Conservation (phyloP, 441 rosid species). For the Syzygium malaccense region DNA sequence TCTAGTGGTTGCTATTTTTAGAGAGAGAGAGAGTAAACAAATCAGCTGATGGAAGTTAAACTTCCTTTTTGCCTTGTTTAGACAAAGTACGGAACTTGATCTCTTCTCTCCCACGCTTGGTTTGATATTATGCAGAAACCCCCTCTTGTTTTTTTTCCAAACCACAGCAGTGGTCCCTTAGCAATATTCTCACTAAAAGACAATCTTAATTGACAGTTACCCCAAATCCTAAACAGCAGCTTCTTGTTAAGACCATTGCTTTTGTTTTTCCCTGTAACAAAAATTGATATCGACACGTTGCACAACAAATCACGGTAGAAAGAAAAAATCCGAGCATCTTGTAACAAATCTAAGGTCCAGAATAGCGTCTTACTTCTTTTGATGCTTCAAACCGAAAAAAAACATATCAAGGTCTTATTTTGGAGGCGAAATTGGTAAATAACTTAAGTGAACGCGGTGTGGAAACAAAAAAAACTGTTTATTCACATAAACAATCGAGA, state of each 20-base stretch:
- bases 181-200: background rate
- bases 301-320: background rate
- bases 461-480: background rate
- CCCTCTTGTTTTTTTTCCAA: background rate
- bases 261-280: background rate
- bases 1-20: background rate
- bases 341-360: accelerated
- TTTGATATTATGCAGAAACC: background rate
- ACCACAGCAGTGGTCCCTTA: background rate
- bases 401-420: background rate
- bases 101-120: background rate
- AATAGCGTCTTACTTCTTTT: background rate
- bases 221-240: background rate
- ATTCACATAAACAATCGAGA: background rate
- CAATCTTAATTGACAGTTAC: background rate
- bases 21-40: background rate
- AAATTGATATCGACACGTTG: background rate
- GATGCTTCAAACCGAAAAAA: background rate
- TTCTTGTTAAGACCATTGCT: background rate
- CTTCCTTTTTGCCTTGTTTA: slow-evolving; percentile 2
- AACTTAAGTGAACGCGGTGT: background rate
- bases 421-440: background rate
- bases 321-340: background rate
- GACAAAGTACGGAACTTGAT: background rate
- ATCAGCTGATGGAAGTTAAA: background rate